phyloP scores from a whole-genome alignment of 2,329 filamentous ascomycete genomes.

The Fusarium brachygibbosum region DNA sequence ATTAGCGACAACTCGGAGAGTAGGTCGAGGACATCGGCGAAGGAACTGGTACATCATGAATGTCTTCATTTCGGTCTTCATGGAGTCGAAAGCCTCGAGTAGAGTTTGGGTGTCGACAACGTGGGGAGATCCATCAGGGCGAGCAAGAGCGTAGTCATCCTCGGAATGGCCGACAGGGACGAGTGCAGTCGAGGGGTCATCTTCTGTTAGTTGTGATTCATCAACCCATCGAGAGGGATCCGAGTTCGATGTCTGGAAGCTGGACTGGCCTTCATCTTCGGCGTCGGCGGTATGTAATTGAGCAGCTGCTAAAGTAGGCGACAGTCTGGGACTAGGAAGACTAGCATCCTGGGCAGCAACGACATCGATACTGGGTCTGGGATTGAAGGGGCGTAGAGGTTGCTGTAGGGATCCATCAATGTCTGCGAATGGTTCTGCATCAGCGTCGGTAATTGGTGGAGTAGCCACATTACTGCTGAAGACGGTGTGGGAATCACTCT shows the following conservation, averaged over 20 bases:
- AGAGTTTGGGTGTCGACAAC: constrained; percentile 87
- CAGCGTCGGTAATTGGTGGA: constrained; percentile 80
- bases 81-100: constrained; percentile 89
- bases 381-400: constrained; percentile 62
- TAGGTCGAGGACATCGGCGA: constrained; percentile 87
- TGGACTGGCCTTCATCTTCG: constrained; percentile 54
- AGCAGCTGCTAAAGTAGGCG: constrained; percentile 85
- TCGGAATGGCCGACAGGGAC: constrained; percentile 43
- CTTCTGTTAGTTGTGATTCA: constrained; percentile 58
- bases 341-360: constrained; percentile 87
- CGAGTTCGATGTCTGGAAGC: constrained; percentile 51
- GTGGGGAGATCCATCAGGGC: constrained; percentile 47
- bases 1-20: constrained; percentile 88
- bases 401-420: constrained; percentile 64
- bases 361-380: constrained; percentile 72
- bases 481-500: constrained; percentile 69
- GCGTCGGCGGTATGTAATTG: constrained; percentile 64
- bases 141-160: constrained; percentile 47
- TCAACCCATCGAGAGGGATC: constrained; percentile 55
- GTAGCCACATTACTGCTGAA: constrained; percentile 77
- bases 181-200: constrained; percentile 49
- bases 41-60: constrained; percentile 98
- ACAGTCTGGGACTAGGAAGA: constrained; percentile 93
- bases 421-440: constrained; percentile 72
- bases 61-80: constrained; percentile 91